These are phyloP conservation scores for Cercospora citrullina DNA, from an alignment of 2,329 filamentous ascomycete genomes.

Conservation along the genomic window DNA sequence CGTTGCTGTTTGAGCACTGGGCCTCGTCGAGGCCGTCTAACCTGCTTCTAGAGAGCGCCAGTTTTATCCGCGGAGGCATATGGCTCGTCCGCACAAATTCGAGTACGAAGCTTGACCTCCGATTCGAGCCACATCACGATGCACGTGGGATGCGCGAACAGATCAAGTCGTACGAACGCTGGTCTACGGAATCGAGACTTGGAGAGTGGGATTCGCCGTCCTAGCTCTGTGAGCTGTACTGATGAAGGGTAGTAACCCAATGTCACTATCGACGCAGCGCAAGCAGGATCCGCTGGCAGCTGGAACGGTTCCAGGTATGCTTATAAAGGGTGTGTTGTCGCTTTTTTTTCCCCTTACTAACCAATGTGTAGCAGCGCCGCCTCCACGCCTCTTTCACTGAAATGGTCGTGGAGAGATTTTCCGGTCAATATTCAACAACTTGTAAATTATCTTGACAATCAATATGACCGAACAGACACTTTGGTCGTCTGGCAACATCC, in stretches of 20 bases:
- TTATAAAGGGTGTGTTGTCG: background rate
- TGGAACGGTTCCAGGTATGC: background rate
- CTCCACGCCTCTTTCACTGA: background rate
- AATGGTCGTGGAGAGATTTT: background rate
- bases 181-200: constrained; percentile 14
- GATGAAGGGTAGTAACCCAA: background rate
- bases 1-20: background rate
- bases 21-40: constrained; percentile 2
- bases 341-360: background rate
- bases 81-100: background rate
- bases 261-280: background rate
- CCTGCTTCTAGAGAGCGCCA: constrained; percentile 1
- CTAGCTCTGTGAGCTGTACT: background rate
- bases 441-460: background rate
- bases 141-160: background rate
- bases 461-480: background rate
- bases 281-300: background rate
- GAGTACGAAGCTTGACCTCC: constrained; percentile 2
- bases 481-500: background rate
- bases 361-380: background rate
- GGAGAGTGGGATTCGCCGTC: constrained; percentile 18
- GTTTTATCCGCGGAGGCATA: background rate
- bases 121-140: background rate
- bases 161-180: constrained; percentile 12
- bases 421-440: background rate